Evolutionary conservation across 495 filamentous ascomycete genomes (phyloP), one percentile per base, ranked within the genome.

Genomic region (Penicillium dipodomyicola): DNA sequence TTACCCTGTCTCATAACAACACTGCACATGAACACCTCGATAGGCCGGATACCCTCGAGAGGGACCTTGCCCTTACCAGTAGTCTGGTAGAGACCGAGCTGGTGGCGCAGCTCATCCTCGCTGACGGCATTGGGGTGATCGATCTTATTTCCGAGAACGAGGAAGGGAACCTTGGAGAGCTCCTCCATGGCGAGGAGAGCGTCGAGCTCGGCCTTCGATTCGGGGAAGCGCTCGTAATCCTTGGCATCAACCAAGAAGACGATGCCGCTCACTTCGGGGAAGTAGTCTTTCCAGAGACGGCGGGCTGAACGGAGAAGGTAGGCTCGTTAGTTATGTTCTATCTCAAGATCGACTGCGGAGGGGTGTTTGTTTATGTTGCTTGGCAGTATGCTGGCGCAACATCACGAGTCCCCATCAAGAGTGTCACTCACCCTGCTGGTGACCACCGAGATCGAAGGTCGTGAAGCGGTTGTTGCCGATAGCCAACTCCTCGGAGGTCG

Each of bases 21-120:
- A 66, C 89, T 93, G 82, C 92, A 97, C 93, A 97, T 96, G 77
- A 97, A 97, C 49, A 97, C 87, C 83, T 98, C 94, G 69, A 97
- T 94, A 12, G 94, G 92, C 57, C 94, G 81, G 73, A 96, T 95
- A 25, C 89, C 90, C 78, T 98, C 93, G 62, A 96, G 80, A 54
- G 90, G 91, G 53, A 96, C 87, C 82, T 94, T 97, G 74, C 92
- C 93, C 84, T 98, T 97, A 62, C 95, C 94, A 52, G 94, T 97
- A 29, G 92, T 97, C 78, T 97, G 91, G 75, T 91, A 96, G 67
- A 97, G 73, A 53, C 94, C 94, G 49, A 97, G 77, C 70, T 91
- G 87, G 70, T 91, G 84, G 64, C 94, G 82, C 62, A 97, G 82
- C 74, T 97, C 91, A 62, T 97, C 93, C 83, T 98, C 93, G 61